These are phyloP conservation scores for Antrodiella citrinella DNA, from an alignment of 768 basidiomycete species.

Conservation along the genomic window DNA sequence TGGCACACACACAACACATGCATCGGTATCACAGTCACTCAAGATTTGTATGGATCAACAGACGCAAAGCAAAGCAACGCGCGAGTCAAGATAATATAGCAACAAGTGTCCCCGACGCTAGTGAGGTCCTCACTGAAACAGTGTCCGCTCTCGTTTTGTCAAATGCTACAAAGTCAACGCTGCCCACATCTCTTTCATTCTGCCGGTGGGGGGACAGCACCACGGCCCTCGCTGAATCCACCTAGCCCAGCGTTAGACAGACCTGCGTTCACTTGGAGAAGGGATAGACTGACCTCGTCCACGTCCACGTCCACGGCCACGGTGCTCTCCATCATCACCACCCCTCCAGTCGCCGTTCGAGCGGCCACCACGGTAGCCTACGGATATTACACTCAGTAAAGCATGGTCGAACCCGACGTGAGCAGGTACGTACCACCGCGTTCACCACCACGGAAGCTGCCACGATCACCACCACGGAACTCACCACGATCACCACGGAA, in stretches of 20 bases:
- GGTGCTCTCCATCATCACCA: constrained; percentile 16
- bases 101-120: too few relatives aligned
- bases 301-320: constrained; percentile 23
- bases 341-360: constrained; percentile 23
- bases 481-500: constrained; percentile 1
- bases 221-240: neutral
- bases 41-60: too few relatives aligned
- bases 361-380: constrained; percentile 18
- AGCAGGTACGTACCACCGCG: constrained; percentile 7
- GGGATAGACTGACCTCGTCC: constrained; percentile 20
- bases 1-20: too few relatives aligned
- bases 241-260: too few relatives aligned
- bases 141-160: too few relatives aligned
- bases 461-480: constrained; percentile 8
- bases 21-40: too few relatives aligned
- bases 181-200: neutral
- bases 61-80: too few relatives aligned
- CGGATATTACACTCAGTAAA: neutral
- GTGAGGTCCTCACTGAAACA: too few relatives aligned
- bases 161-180: too few relatives aligned
- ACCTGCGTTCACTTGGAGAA: too few relatives aligned
- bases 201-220: neutral
- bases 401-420: neutral
- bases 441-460: constrained; percentile 8
- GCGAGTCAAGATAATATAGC: too few relatives aligned